Conservation (phyloP, 176 grass and related monocot species). For the Raddia distichophylla region DNA sequence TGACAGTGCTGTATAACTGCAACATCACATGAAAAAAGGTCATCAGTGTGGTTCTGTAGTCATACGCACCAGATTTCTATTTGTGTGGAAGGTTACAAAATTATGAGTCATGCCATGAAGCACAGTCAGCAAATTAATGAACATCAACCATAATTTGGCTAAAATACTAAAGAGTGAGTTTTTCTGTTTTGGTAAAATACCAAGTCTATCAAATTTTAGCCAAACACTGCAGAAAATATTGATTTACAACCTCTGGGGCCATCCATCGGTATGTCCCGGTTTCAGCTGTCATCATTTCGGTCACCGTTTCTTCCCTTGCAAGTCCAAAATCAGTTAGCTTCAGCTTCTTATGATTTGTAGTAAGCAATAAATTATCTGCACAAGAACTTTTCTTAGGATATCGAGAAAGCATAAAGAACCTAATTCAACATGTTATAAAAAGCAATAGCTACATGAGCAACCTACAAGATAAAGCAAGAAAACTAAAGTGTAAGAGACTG, state of each 20-base stretch:
- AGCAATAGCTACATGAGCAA: slow-evolving; percentile 25
- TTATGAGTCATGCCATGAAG: not conserved
- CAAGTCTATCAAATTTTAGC: slow-evolving; percentile 19
- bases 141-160: not conserved
- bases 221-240: slow-evolving; percentile 33
- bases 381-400: slow-evolving; percentile 31
- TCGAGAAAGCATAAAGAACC: slow-evolving; percentile 21
- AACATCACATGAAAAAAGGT: slow-evolving; percentile 26
- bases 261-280: slow-evolving; percentile 99
- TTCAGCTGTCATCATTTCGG: slow-evolving; percentile 99
- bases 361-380: slow-evolving; percentile 98
- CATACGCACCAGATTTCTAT: not conserved
- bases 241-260: slow-evolving; percentile 87
- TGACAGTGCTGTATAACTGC: slow-evolving; percentile 98
- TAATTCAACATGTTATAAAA: slow-evolving; percentile 22
- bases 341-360: slow-evolving; percentile 93
- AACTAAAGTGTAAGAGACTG: slow-evolving; percentile 21
- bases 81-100: slow-evolving; percentile 17
- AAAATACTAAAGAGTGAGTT: not conserved
- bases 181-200: slow-evolving; percentile 14
- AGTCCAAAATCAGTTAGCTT: slow-evolving; percentile 99
- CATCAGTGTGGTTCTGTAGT: slow-evolving; percentile 19
- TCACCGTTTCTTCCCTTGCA: slow-evolving; percentile 98
- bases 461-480: slow-evolving; percentile 30
- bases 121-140: slow-evolving; percentile 16